A percentile compares a stretch with the other conserved stretches of the same genome.
These are phyloP conservation scores for Lenwebbia sp. DNA, from an alignment of 345 rosid species.

Conservation along the genomic window DNA sequence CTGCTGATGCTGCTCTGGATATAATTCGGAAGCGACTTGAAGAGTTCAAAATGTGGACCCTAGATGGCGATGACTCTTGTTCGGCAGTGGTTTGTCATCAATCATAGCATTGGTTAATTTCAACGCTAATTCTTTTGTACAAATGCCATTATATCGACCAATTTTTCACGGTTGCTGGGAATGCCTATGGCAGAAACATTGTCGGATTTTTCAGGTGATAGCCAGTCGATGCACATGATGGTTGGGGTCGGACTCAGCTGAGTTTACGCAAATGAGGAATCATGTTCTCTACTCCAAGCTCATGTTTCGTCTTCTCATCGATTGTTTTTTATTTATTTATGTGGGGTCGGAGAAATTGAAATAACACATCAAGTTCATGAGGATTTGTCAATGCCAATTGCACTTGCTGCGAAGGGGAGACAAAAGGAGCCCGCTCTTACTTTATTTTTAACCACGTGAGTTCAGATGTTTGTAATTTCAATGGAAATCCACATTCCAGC, in stretches of 20 bases:
- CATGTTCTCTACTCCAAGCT: neutral
- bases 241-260: neutral
- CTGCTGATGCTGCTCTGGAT: constrained; percentile 7
- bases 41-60: constrained; percentile 27
- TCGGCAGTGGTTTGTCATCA: too few species aligned
- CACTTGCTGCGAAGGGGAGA: neutral
- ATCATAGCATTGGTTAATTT: constrained; percentile 4
- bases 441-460: neutral
- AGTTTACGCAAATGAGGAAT: neutral
- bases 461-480: neutral
- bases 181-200: neutral
- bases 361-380: neutral
- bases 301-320: neutral
- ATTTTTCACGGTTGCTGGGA: neutral
- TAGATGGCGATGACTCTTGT: too few species aligned
- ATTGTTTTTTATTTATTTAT: too few species aligned
- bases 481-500: neutral
- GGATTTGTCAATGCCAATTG: neutral
- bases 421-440: neutral
- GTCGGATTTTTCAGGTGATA: neutral
- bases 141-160: neutral
- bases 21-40: constrained; percentile 21
- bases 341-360: neutral
- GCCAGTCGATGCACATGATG: neutral
- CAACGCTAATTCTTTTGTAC: neutral